Base-by-base conservation (phyloP, 148 eudicot species). In the Amaranthus cruentus region DNA sequence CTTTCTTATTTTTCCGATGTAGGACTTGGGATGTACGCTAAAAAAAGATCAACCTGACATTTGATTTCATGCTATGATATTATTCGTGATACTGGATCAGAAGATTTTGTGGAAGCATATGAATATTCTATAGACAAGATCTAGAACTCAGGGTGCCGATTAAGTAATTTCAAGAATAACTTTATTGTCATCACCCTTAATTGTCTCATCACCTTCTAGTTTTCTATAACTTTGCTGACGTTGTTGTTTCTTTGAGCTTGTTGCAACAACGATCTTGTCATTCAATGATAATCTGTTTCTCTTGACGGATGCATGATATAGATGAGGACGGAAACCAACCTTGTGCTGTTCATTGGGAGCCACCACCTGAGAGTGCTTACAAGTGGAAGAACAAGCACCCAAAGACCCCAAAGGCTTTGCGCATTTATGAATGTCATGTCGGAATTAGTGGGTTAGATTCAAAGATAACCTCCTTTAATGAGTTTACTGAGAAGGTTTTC, bases 271-370 rank as follows among this genome's bases (percentile, higher is more conserved):
- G 42, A 54, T 48, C 52, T 52, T 55, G 42, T 72, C 72, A 53
- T 53, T 54, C 69, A 65, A 55, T 71, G 47, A 58, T 5, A 66
- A 51, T 69, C 69, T 44, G 9, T 53, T 66, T 67, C 57, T 71
- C 43, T 46, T 73, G 61, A 58, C 66, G 63, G 48, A 64, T 55
- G 60, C 62, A 51, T 63, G 76, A 54, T 73, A 59, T 81, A 95
- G 93, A 87, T 62, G 89, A 72, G 66, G 91, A 90, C 55, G 94
- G 94, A 68, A 83, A 84, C 59, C 91, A 88, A 84, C 79, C 92
- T 73, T 87, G 81, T 84, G 99, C 99, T 9, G 84, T 95, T 80
- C 96, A 95, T 59, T 95, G 99, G 99, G 96, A 95, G 72, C 97
- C 96, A 52, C 84, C 97, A 59, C 96, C 94, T 60, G 97, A 90